phyloP scores from a whole-genome alignment of 2,329 filamentous ascomycete species.

The Phyllosticta paracitricarpa region DNA sequence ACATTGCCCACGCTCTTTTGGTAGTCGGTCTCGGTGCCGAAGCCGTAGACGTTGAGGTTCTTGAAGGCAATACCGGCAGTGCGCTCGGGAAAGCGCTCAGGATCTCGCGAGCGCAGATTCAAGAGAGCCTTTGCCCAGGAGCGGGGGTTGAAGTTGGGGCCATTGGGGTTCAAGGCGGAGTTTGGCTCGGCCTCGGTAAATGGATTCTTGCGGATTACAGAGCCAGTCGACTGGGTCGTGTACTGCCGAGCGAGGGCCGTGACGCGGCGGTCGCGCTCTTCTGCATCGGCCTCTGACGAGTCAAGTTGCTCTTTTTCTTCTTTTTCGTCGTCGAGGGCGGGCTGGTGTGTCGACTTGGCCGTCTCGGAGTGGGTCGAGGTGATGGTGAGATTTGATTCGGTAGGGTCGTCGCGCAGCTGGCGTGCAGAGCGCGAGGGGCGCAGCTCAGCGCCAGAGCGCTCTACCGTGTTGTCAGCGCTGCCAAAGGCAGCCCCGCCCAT shows the following conservation, averaged over 20 bases:
- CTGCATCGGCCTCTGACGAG: neutral
- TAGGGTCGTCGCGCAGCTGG: constrained; percentile 11
- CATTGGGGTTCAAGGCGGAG: constrained; percentile 37
- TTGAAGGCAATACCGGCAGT: constrained; percentile 39
- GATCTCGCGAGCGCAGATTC: constrained; percentile 34
- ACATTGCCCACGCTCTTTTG: constrained; percentile 42
- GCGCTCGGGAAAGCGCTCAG: constrained; percentile 30
- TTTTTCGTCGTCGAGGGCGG: constrained; percentile 14
- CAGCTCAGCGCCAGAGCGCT: neutral
- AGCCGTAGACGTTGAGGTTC: constrained; percentile 40
- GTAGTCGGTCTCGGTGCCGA: constrained; percentile 39
- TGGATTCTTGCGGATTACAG: constrained; percentile 27
- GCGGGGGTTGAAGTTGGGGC: constrained; percentile 37
- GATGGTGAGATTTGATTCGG: neutral
- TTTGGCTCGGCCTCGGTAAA: constrained; percentile 29
- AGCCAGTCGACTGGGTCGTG: constrained; percentile 30
- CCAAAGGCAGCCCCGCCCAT: constrained; percentile 6
- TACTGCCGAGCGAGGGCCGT: constrained; percentile 32
- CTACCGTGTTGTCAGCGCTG: constrained; percentile 1
- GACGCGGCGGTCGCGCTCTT: constrained; percentile 28
- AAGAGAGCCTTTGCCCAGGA: constrained; percentile 42
- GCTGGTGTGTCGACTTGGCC: constrained; percentile 12
- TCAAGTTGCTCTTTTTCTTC: constrained; percentile 17
- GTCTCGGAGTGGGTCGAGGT: constrained; percentile 6
- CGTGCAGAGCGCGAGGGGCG: neutral